Percentiles rank a stretch among this genome's conserved stretches.
Conservation (phyloP, 2,329 filamentous ascomycete species). For the Penicillium italicum region DNA sequence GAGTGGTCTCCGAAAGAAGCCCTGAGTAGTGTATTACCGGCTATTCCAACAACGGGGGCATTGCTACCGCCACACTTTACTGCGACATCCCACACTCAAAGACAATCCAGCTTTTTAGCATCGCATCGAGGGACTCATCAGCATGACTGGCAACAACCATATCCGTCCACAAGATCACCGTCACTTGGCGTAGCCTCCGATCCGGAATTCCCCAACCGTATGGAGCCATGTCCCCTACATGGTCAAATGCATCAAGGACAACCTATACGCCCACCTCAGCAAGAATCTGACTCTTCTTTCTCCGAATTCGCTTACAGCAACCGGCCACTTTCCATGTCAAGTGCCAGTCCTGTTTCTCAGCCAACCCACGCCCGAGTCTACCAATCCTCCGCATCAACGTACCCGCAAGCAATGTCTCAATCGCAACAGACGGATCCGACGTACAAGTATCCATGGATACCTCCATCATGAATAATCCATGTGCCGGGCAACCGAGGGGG, state of each 20-base stretch:
- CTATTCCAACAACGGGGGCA: slow-evolving; percentile 13
- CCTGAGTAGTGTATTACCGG: slow-evolving; percentile 11
- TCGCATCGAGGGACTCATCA: slow-evolving; percentile 27
- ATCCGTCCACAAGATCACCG: slow-evolving; percentile 26
- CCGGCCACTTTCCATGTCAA: slow-evolving; percentile 18
- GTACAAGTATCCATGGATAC: slow-evolving; percentile 17
- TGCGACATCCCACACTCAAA: slow-evolving; percentile 18
- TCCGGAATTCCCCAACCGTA: slow-evolving; percentile 24
- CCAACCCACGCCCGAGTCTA: slow-evolving; percentile 5
- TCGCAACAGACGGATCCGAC: slow-evolving; percentile 11
- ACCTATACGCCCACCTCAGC: slow-evolving; percentile 14
- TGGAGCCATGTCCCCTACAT: slow-evolving; percentile 25
- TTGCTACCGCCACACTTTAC: slow-evolving; percentile 27
- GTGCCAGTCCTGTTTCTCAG: slow-evolving; percentile 5
- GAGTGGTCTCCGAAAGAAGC: slow-evolving; percentile 21
- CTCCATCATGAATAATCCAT: slow-evolving; percentile 8
- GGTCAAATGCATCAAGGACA: slow-evolving; percentile 11
- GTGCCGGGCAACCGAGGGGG: background rate
- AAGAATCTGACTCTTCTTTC: slow-evolving; percentile 20
- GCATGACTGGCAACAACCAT: slow-evolving; percentile 29
- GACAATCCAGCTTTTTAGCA: slow-evolving; percentile 23
- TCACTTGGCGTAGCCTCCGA: slow-evolving; percentile 29
- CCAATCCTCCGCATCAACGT: slow-evolving; percentile 8
- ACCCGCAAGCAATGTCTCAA: slow-evolving; percentile 1
- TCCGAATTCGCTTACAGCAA: slow-evolving; percentile 18